phyloP scores from a whole-genome alignment of 2,329 filamentous ascomycete genomes.

The Sporothrix variecibatus region DNA sequence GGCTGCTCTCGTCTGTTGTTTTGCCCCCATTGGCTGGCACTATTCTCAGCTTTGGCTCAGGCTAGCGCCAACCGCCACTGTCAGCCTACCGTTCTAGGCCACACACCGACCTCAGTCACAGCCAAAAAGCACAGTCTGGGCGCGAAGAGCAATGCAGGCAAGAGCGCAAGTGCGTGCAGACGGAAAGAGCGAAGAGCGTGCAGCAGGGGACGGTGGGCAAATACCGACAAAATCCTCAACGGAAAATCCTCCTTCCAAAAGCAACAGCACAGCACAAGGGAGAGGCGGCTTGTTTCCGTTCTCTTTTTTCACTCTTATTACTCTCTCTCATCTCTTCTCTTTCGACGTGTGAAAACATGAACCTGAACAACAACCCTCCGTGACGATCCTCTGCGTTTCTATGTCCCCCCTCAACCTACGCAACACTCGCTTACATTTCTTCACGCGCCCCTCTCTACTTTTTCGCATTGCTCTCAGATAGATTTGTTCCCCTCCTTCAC shows the following conservation, averaged over 20 bases:
- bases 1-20: background rate
- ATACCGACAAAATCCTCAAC: conserved; percentile 9
- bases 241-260: background rate
- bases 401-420: background rate
- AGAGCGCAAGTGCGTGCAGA: background rate
- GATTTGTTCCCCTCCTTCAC: too few relatives aligned
- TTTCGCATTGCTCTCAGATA: background rate
- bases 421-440: background rate
- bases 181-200: background rate
- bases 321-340: background rate
- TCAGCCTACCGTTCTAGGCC: background rate
- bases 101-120: conserved; percentile 4
- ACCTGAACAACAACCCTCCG: background rate
- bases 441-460: background rate
- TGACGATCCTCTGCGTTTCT: background rate
- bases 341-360: background rate
- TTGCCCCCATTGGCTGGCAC: background rate
- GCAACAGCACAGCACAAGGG: background rate
- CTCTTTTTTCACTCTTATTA: background rate
- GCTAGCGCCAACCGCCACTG: background rate
- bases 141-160: background rate
- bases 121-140: background rate
- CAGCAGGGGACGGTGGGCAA: background rate
- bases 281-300: background rate
- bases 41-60: background rate